Evolutionary conservation across 306 rosid genomes (phyloP), one percentile per base, ranked within the genome.

Genomic region (Castanea mollissima): DNA sequence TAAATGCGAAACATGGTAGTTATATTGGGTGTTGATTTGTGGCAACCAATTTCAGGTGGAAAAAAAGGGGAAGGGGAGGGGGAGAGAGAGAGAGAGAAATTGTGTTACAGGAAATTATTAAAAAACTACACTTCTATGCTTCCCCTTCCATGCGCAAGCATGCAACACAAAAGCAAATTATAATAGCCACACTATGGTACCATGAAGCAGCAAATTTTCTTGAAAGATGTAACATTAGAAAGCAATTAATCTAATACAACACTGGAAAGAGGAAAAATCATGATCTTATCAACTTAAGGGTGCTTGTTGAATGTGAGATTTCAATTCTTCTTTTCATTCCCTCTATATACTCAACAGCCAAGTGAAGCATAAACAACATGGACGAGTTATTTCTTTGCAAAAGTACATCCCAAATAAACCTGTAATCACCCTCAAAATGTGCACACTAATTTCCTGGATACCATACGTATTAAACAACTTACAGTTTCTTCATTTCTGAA

Each of bases 401-500:
- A 79, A 62, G 31, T 29, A 55, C 55, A 31, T 5, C 27, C 70
- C 15, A 70, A 14, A 74, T 63, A 65, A 52, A 71, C 69, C 51
- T 62, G 44, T 21, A 16, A 76, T 78, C 25, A 46, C 74, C 82
- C 31, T 31, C 18, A 76, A 63, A 74, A 64, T 31, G 59, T 75
- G 14, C 20, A 52, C 54, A 34, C 19, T 31, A 10, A 52, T 27
- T 21, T 68, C 25, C 72, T 38, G 11, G 32, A 65, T 67, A 41
- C 44, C 62, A 31, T 6, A 57, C 55, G 12, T 60, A 76, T 68
- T 57, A 59, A 65, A 78, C 32, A 56, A 90, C 98, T 95, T 86
- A 91, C 98, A 78, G 56, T 25, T 62, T 86, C 90, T 72, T 87
- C 90, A 55, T 85, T 82, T 81, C 81, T 70, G 57, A 57, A 55